Percentiles rank a stretch among this genome's conserved stretches.
Conservation (phyloP, 1,284 basidiomycete species). For the Boletus smithii region DNA sequence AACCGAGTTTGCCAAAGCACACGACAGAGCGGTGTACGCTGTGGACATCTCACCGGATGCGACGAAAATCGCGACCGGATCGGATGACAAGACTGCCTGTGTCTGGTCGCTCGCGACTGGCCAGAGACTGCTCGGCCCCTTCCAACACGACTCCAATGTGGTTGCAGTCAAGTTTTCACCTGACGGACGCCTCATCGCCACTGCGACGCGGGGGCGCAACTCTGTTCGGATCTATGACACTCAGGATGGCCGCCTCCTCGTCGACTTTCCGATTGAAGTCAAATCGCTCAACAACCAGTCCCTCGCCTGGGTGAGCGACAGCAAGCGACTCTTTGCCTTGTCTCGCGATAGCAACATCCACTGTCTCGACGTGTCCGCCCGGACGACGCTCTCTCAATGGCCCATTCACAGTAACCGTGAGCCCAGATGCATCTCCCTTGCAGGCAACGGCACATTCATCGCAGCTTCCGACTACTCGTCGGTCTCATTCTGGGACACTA, state of each 20-base stretch:
- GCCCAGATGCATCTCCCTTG: background rate
- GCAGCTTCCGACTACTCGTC: no score
- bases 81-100: background rate
- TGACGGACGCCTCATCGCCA: background rate
- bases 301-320: background rate
- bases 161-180: conserved; percentile 1
- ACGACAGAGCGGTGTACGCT: background rate
- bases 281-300: background rate
- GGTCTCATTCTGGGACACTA: no score
- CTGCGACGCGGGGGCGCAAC: background rate
- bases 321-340: background rate
- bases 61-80: background rate
- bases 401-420: background rate
- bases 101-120: background rate
- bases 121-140: background rate
- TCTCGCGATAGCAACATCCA: background rate
- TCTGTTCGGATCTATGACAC: background rate
- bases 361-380: background rate
- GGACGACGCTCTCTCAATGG: background rate
- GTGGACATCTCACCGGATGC: background rate
- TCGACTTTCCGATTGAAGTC: background rate
- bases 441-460: no score
- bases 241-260: background rate
- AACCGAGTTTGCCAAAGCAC: background rate
- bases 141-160: background rate